These are phyloP conservation scores for Lomentospora prolificans DNA, from an alignment of 2,329 filamentous ascomycete genomes.

Conservation along the genomic window DNA sequence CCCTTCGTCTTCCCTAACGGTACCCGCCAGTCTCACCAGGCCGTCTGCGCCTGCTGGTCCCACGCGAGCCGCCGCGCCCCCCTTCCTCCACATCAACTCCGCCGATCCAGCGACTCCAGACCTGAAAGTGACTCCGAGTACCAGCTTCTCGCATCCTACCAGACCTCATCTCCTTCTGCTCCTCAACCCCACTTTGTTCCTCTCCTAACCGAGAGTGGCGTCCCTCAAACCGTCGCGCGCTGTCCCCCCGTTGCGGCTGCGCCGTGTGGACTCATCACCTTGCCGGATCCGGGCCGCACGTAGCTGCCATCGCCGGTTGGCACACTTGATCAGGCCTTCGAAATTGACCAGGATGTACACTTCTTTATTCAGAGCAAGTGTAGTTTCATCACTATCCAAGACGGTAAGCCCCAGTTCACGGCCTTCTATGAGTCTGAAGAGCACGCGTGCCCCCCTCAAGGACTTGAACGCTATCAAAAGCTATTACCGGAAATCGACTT, in stretches of 20 bases:
- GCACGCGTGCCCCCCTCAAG: too few relatives aligned
- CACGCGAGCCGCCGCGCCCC: background rate
- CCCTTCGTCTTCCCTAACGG: conserved; percentile 16
- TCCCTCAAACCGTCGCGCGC: conserved; percentile 29
- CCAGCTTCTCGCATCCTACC: conserved; percentile 16
- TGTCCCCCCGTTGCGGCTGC: conserved; percentile 32
- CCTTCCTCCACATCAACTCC: background rate
- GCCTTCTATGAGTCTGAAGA: too few relatives aligned
- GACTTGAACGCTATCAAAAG: too few relatives aligned
- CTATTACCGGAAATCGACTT: too few relatives aligned
- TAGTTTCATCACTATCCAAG: conserved; percentile 18
- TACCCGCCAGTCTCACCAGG: conserved; percentile 11
- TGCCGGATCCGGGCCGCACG: conserved; percentile 17
- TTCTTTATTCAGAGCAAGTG: conserved; percentile 30
- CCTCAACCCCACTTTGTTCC: conserved; percentile 20
- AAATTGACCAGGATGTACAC: conserved; percentile 33
- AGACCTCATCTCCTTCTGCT: background rate
- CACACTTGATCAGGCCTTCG: conserved; percentile 29
- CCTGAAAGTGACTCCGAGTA: background rate
- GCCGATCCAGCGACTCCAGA: background rate
- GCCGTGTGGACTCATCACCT: conserved; percentile 32
- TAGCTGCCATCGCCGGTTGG: conserved; percentile 31
- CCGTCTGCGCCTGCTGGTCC: too few relatives aligned
- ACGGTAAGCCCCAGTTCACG: background rate
- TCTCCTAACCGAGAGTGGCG: conserved; percentile 27